These are phyloP conservation scores for Aspergillus diversus DNA, from an alignment of 495 filamentous ascomycete genomes.

Conservation along the genomic window DNA sequence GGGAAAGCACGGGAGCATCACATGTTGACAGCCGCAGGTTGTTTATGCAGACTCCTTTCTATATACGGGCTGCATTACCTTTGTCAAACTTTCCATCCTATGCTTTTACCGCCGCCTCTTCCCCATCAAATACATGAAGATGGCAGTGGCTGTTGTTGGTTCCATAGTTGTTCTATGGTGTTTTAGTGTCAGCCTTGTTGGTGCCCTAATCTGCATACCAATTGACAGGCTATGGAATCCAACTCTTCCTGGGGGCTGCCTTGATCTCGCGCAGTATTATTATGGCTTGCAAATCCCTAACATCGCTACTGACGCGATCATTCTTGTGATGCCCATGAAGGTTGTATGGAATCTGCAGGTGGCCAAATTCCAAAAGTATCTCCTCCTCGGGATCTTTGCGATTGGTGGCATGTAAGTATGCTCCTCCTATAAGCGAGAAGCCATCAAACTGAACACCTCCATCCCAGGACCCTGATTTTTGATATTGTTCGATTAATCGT, in stretches of 20 bases:
- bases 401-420: conserved; percentile 42
- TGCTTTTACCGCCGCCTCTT: conserved; percentile 44
- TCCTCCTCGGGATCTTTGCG: conserved; percentile 44
- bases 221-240: conserved; percentile 36
- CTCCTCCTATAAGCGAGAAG: not conserved
- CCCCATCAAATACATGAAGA: conserved; percentile 26
- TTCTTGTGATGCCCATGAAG: conserved; percentile 53
- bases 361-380: conserved; percentile 38
- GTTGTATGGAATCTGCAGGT: conserved; percentile 47
- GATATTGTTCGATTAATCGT: not conserved
- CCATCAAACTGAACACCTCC: not conserved
- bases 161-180: conserved; percentile 35
- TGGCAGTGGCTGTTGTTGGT: conserved; percentile 30
- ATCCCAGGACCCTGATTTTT: not conserved
- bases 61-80: conserved; percentile 24
- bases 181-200: conserved; percentile 31
- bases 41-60: not conserved
- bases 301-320: conserved; percentile 42
- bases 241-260: conserved; percentile 32
- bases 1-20: not conserved
- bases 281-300: conserved; percentile 45
- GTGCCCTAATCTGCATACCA: conserved; percentile 39
- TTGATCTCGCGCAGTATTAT: conserved; percentile 34
- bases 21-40: not conserved
- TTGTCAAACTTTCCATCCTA: conserved; percentile 47